phyloP scores from a whole-genome alignment of 495 filamentous ascomycete species.

The Xylaria telfairii region DNA sequence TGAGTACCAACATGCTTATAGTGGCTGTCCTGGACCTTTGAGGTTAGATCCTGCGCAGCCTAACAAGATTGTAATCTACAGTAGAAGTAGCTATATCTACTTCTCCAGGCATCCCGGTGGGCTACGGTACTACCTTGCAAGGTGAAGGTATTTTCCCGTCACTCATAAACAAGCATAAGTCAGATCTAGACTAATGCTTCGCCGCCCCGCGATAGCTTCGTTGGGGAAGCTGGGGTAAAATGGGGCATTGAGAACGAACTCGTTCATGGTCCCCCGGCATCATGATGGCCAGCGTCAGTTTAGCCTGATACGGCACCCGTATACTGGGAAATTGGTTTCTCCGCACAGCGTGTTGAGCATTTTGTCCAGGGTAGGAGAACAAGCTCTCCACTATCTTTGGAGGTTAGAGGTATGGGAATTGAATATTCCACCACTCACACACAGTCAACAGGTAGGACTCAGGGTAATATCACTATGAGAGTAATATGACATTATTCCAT shows the following conservation, averaged over 20 bases:
- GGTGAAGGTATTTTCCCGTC: conserved; percentile 21
- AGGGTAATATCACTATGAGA: not conserved
- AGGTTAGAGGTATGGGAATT: not conserved
- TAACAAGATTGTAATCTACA: not conserved
- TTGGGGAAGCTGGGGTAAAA: conserved; percentile 19
- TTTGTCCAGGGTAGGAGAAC: not conserved
- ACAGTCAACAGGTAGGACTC: not conserved
- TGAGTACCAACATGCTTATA: not conserved
- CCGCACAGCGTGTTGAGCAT: conserved; percentile 6
- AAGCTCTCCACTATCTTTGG: conserved; percentile 8
- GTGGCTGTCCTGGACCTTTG: not conserved
- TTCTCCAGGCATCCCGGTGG: not conserved
- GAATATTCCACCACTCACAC: conserved; percentile 21
- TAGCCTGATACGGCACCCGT: not conserved
- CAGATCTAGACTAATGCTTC: not conserved
- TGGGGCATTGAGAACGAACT: not conserved
- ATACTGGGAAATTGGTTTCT: not conserved
- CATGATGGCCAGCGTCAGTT: not conserved
- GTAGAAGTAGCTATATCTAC: not conserved
- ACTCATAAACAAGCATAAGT: conserved; percentile 12
- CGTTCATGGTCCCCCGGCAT: not conserved
- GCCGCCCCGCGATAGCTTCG: not conserved
- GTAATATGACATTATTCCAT: too few relatives aligned
- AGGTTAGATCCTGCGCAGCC: not conserved
- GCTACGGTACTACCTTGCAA: conserved; percentile 1